Evolutionary conservation across 805 yeast species (phyloP).

Genomic region (Metschnikowia drakensbergensis): DNA sequence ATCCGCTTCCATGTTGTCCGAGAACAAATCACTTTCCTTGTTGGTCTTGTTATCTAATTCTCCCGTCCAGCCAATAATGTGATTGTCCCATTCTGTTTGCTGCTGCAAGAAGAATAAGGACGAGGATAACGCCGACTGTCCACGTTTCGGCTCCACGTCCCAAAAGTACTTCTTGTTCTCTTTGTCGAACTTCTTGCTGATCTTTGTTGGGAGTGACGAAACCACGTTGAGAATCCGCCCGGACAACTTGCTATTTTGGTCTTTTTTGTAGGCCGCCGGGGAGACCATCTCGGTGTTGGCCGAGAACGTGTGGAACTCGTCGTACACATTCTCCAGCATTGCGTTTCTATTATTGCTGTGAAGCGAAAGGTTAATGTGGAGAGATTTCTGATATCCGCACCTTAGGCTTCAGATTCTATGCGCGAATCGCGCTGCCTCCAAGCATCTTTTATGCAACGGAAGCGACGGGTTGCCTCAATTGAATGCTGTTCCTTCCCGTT

Average conservation of each 20-base stretch:
- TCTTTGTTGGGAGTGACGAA: constrained; percentile 64
- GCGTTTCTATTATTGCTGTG: background rate
- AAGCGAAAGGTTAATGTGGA: background rate
- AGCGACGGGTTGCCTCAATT: background rate
- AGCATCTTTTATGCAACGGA: background rate
- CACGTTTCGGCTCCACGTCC: constrained; percentile 65
- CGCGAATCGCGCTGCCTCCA: background rate
- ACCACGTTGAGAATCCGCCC: constrained; percentile 69
- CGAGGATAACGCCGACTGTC: constrained; percentile 81
- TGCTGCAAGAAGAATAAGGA: constrained; percentile 61
- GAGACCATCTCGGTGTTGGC: constrained; percentile 20
- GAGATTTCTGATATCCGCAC: constrained; percentile 1
- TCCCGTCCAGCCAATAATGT: constrained; percentile 94
- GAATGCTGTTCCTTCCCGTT: no score
- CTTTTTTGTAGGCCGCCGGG: constrained; percentile 28
- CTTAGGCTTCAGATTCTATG: background rate
- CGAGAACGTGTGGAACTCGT: constrained; percentile 23
- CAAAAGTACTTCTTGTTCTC: constrained; percentile 38
- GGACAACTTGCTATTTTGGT: constrained; percentile 37
- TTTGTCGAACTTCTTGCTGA: constrained; percentile 37
- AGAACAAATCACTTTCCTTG: constrained; percentile 14
- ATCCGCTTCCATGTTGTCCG: constrained; percentile 44
- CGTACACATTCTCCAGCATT: constrained; percentile 16
- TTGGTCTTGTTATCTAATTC: constrained; percentile 50
- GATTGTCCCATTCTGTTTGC: constrained; percentile 80